These are phyloP conservation scores for Claviceps sp. DNA, from an alignment of 2,329 filamentous ascomycete genomes.

Conservation along the genomic window DNA sequence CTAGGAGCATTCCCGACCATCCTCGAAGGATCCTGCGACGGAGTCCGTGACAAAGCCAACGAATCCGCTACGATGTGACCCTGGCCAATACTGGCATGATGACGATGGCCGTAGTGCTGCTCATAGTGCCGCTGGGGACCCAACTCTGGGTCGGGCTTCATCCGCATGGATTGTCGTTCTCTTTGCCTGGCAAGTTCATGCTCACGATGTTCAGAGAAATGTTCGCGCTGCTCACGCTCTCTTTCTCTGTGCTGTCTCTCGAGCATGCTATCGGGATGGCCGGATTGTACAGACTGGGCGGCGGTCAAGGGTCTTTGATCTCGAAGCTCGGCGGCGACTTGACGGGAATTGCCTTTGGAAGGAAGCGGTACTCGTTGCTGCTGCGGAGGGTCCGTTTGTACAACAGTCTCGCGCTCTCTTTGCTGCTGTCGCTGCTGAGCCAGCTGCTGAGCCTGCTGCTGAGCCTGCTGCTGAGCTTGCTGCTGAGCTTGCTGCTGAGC, in stretches of 20 bases:
- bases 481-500: slow-evolving; percentile 10
- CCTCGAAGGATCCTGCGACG: slow-evolving; percentile 31
- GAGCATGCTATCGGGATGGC: slow-evolving; percentile 4
- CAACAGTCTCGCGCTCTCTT: slow-evolving; percentile 7
- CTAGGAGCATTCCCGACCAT: slow-evolving; percentile 16
- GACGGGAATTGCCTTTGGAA: background rate
- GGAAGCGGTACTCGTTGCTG: slow-evolving; percentile 6
- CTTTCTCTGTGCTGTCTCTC: slow-evolving; percentile 11
- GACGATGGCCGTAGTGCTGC: slow-evolving; percentile 24
- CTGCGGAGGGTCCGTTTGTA: slow-evolving; percentile 1
- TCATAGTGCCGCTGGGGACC: slow-evolving; percentile 30
- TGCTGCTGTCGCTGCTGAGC: slow-evolving; percentile 11
- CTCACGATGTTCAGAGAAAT: slow-evolving; percentile 2
- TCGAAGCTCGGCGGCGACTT: slow-evolving; percentile 6
- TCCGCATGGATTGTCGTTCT: slow-evolving; percentile 19
- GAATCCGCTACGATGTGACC: slow-evolving; percentile 25
- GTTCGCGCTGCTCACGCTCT: slow-evolving; percentile 9
- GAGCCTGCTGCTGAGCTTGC: slow-evolving; percentile 10
- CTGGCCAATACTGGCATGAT: slow-evolving; percentile 24
- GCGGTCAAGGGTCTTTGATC: slow-evolving; percentile 6
- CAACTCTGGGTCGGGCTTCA: slow-evolving; percentile 40
- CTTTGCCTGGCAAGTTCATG: slow-evolving; percentile 7
- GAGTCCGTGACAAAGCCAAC: slow-evolving; percentile 23
- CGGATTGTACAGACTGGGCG: slow-evolving; percentile 1
- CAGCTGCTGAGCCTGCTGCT: background rate